Conservation (phyloP, 345 rosid genomes). For the Camelina hispida region DNA sequence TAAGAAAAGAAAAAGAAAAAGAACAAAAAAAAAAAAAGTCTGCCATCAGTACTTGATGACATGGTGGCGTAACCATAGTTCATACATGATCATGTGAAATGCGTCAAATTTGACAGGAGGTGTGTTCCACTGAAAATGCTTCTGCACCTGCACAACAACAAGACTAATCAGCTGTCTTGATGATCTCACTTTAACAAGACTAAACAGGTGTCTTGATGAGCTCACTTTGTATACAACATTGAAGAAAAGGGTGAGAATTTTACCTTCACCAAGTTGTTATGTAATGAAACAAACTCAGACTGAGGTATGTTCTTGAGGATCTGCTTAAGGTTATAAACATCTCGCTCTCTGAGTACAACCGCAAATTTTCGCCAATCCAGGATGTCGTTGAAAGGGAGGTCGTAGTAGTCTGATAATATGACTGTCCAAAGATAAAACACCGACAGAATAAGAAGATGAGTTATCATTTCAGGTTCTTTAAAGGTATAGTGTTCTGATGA, state of each 20-base stretch:
- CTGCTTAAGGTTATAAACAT: constrained; percentile 78
- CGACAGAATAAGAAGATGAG: constrained; percentile 7
- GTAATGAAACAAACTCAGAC: constrained; percentile 66
- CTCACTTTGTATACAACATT: background rate
- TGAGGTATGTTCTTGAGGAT: constrained; percentile 78
- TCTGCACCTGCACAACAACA: constrained; percentile 68
- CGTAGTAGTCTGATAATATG: constrained; percentile 82
- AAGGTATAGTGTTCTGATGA: background rate
- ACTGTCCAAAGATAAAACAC: constrained; percentile 53
- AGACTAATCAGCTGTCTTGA: constrained; percentile 25
- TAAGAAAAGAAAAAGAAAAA: background rate
- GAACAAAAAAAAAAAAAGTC: background rate
- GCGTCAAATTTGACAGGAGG: constrained; percentile 80
- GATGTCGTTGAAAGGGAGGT: constrained; percentile 91
- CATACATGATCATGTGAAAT: constrained; percentile 96
- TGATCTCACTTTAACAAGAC: constrained; percentile 12
- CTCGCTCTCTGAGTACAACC: constrained; percentile 70
- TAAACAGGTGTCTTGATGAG: constrained; percentile 22
- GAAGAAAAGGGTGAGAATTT: constrained; percentile 7
- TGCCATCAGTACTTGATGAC: constrained; percentile 71
- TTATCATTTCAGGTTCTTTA: background rate
- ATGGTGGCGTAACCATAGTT: constrained; percentile 92
- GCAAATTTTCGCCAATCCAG: constrained; percentile 79
- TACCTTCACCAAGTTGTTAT: constrained; percentile 83
- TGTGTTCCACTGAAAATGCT: constrained; percentile 95